Conservation (phyloP, 202 grass and related monocot genomes). For the Eragrostis tef region DNA sequence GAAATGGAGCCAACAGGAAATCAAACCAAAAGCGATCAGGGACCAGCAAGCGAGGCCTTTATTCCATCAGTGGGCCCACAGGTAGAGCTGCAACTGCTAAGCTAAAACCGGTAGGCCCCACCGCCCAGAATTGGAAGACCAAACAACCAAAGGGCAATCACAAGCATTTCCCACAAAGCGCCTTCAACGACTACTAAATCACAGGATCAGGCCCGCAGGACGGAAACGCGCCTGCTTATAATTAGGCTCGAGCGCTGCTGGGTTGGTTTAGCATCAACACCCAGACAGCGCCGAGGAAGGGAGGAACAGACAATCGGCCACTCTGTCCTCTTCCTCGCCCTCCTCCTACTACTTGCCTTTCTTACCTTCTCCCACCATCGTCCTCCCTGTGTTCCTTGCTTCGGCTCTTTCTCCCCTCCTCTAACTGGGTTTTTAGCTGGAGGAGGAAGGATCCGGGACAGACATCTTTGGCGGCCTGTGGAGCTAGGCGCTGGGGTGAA, state of each 20-base stretch:
- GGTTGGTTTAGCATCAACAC: not conserved
- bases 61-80: not conserved
- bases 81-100: not conserved
- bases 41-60: not conserved
- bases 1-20: not conserved
- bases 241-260: constrained; percentile 32
- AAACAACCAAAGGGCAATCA: not conserved
- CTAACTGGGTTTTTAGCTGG: constrained; percentile 28
- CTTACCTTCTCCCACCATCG: not conserved
- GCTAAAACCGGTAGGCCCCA: constrained; percentile 12
- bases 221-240: not conserved
- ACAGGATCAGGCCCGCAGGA: not conserved
- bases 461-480: not conserved
- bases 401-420: not conserved
- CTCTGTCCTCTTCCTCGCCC: constrained; percentile 18
- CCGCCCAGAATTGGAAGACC: not conserved
- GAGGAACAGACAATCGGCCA: constrained; percentile 33
- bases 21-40: constrained; percentile 2
- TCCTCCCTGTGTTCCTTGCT: no score
- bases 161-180: no score
- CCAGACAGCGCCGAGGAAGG: not conserved
- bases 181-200: no score
- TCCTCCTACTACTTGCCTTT: not conserved
- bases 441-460: constrained; percentile 5
- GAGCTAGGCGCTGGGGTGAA: not conserved